Evolutionary conservation across 1,139 yeast genomes (phyloP), one percentile per base, ranked within the genome.

Genomic region (Arxiozyma slooffiae): DNA sequence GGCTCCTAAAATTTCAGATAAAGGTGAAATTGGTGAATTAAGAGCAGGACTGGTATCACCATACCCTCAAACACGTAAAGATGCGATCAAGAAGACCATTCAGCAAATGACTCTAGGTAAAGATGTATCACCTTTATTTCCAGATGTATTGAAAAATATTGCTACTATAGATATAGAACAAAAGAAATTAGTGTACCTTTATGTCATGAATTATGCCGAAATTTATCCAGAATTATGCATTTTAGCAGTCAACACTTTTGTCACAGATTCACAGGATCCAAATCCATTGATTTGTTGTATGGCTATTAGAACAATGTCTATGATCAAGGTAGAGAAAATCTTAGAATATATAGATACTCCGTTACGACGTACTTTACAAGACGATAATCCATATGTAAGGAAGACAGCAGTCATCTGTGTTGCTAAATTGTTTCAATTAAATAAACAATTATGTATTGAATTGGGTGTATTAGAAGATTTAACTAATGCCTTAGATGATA

Each of bases 101-200:
- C 95, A 94, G 53, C 97, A 97, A 54, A 94, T 94, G 99, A 94
- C 98, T 0, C 80, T 90, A 36, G 98, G 98, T n/a, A 94, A 94
- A 66, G 98, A 94, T 68, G 97, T 94, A 30, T 86, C 96, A 14
- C 81, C 95, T 1, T 75, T 94, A 54, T 94, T 94, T 60, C 98
- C 99, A 1, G 97, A 94, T 67, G 95, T 94, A 37, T 73, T 94
- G 67, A 94, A 94, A 71, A 94, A 94, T 68, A 85, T 94, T 59
- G 97, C 98, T 54, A 94, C 98, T 4, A 94, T 87, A 63, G 99
- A 94, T 68, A 74, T 94, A 57, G 97, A 94, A 60, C 97, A 92
- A 70, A 94, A 94, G 77, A 94, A 94, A 67, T 76, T 94, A 70
- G 98, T 94, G 16, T 94, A 94, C 62, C 73, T 94, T 43, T 94